Conservation (phyloP, 805 yeast genomes). For the Candida insectalens region DNA sequence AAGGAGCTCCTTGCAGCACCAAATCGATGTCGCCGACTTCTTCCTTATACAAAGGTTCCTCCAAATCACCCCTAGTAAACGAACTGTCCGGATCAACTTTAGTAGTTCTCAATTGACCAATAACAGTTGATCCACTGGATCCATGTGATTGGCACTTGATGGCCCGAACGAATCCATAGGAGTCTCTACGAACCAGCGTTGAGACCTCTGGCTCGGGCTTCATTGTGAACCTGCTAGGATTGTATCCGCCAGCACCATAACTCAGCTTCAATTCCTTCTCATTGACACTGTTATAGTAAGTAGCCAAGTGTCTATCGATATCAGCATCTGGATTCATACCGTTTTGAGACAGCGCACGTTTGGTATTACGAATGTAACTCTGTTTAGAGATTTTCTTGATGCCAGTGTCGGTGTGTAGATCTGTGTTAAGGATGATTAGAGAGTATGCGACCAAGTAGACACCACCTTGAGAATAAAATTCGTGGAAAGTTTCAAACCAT, state of each 20-base stretch:
- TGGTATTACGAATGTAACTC: slow-evolving; percentile 40
- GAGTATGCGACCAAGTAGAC: slow-evolving; percentile 68
- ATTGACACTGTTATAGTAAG: too few species aligned
- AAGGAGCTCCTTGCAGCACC: slow-evolving; percentile 66
- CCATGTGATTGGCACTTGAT: too few species aligned
- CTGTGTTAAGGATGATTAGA: slow-evolving; percentile 65
- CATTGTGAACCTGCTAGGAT: too few species aligned
- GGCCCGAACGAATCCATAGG: slow-evolving; percentile 7
- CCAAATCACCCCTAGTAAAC: background rate
- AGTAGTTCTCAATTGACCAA: too few species aligned
- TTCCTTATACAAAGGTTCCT: slow-evolving; percentile 1
- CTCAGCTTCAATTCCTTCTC: too few species aligned
- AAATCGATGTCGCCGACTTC: slow-evolving; percentile 44
- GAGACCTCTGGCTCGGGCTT: too few species aligned
- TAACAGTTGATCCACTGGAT: too few species aligned
- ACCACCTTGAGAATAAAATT: slow-evolving; percentile 41
- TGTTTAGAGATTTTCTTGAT: slow-evolving; percentile 28
- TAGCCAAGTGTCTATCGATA: slow-evolving; percentile 13
- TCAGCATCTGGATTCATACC: too few species aligned
- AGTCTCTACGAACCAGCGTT: too few species aligned
- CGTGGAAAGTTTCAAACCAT: slow-evolving; percentile 46
- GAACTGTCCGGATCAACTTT: slow-evolving; percentile 2
- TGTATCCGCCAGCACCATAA: too few species aligned
- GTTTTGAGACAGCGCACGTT: slow-evolving; percentile 31
- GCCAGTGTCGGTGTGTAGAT: slow-evolving; percentile 49